These are phyloP conservation scores for Clarkia xantiana DNA, from an alignment of 345 rosid genomes.

Conservation along the genomic window DNA sequence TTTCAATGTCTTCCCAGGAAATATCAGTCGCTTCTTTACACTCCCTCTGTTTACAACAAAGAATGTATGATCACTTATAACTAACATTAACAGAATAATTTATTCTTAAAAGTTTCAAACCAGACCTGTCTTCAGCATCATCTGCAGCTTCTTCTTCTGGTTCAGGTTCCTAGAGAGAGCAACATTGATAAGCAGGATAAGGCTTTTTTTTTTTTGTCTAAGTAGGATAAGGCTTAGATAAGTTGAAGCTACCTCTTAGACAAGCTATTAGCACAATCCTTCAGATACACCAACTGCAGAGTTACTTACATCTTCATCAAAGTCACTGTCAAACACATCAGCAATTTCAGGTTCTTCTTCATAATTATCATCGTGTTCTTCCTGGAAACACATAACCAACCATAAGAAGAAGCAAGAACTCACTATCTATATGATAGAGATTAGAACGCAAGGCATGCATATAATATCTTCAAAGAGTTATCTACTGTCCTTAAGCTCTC, in stretches of 20 bases:
- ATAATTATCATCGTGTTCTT: slow-evolving; percentile 65
- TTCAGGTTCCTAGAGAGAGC: slow-evolving; percentile 63
- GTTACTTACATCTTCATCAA: slow-evolving; percentile 67
- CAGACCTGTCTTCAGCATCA: slow-evolving; percentile 40
- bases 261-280: no score
- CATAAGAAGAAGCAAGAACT: neutral
- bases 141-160: slow-evolving; percentile 56
- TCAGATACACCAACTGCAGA: neutral
- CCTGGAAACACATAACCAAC: slow-evolving; percentile 23
- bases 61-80: neutral
- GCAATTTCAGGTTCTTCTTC: slow-evolving; percentile 68
- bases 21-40: slow-evolving; percentile 48
- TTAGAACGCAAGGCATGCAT: no score
- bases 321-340: slow-evolving; percentile 92
- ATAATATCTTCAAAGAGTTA: neutral
- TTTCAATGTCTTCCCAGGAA: slow-evolving; percentile 48
- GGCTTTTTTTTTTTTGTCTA: no score
- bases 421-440: neutral
- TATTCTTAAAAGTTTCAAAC: neutral
- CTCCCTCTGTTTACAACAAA: slow-evolving; percentile 17
- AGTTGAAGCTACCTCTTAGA: no score
- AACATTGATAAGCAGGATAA: no score
- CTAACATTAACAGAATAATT: neutral
- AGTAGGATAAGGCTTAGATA: no score
- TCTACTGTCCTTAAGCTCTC: neutral